Conservation (phyloP, 176 grass and related monocot species). For the Avena insularis region DNA sequence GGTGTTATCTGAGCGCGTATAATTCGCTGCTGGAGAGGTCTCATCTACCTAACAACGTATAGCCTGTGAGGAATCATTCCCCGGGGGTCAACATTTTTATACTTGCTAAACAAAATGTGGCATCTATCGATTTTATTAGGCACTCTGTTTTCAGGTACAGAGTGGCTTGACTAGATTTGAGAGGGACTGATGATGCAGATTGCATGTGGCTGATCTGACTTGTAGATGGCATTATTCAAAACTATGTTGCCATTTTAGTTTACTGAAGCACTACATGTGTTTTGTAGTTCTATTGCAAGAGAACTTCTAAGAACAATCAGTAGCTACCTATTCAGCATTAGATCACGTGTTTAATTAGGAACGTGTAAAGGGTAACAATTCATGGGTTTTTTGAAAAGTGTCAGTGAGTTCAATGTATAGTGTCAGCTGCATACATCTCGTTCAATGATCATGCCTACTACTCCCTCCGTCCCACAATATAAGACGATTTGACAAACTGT, state of each 20-base stretch:
- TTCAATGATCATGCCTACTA: not conserved
- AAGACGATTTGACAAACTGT: no score
- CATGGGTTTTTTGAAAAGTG: not conserved
- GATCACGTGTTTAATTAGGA: slow-evolving; percentile 9
- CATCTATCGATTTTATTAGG: not conserved
- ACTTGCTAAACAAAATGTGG: not conserved
- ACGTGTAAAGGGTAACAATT: not conserved
- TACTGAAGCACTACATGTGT: slow-evolving; percentile 2
- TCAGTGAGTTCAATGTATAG: not conserved
- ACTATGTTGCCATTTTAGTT: slow-evolving; percentile 4
- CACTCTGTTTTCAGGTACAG: not conserved
- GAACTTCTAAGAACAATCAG: not conserved
- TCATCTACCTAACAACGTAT: no score
- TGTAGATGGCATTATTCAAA: not conserved
- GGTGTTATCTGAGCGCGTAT: no score
- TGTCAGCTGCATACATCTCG: not conserved
- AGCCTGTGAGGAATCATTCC: no score
- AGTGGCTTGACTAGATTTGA: not conserved
- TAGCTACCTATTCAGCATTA: not conserved
- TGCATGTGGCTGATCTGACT: not conserved
- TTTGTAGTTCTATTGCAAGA: not conserved
- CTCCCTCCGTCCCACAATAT: no score
- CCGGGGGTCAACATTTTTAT: no score
- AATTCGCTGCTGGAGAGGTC: no score
- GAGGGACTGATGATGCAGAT: not conserved